Conservation (phyloP, 2,329 filamentous ascomycete species). For the Alternaria brassicae region DNA sequence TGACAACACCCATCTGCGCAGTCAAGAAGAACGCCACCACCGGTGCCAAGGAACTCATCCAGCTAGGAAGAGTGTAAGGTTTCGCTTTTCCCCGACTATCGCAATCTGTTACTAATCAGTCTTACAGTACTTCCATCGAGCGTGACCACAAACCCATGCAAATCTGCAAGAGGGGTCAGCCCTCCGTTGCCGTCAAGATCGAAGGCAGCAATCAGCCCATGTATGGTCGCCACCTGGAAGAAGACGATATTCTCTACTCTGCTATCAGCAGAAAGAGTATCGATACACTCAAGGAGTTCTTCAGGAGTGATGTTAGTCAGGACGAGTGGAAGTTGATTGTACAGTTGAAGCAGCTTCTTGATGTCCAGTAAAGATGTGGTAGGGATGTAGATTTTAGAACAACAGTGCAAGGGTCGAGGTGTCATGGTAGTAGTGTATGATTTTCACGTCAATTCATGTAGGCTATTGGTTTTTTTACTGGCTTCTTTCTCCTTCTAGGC, state of each 20-base stretch:
- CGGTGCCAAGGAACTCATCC: slow-evolving; percentile 81
- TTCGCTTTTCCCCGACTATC: neutral
- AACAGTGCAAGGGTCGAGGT: neutral
- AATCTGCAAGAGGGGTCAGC: slow-evolving; percentile 93
- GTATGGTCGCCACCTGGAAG: slow-evolving; percentile 94
- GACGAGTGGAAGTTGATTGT: slow-evolving; percentile 96
- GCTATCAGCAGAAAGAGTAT: slow-evolving; percentile 87
- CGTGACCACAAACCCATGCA: slow-evolving; percentile 95
- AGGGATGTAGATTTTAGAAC: neutral
- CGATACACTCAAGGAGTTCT: slow-evolving; percentile 95
- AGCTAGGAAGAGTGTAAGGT: slow-evolving; percentile 90
- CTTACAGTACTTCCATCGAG: slow-evolving; percentile 84
- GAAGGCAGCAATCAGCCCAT: slow-evolving; percentile 91
- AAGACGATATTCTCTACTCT: slow-evolving; percentile 86
- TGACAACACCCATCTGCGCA: slow-evolving; percentile 89
- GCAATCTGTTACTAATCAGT: slow-evolving; percentile 16
- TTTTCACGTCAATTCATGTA: neutral
- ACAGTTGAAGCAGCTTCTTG: slow-evolving; percentile 93
- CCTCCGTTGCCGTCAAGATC: slow-evolving; percentile 98
- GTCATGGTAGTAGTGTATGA: neutral
- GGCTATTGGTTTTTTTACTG: neutral
- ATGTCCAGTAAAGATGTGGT: slow-evolving; percentile 62
- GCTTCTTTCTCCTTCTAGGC: neutral
- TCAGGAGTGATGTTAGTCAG: slow-evolving; percentile 82
- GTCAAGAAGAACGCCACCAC: slow-evolving; percentile 83